A percentile compares a stretch with the other conserved stretches of the same genome.
Conservation (phyloP, 306 rosid species). For the Sicyos edulis region DNA sequence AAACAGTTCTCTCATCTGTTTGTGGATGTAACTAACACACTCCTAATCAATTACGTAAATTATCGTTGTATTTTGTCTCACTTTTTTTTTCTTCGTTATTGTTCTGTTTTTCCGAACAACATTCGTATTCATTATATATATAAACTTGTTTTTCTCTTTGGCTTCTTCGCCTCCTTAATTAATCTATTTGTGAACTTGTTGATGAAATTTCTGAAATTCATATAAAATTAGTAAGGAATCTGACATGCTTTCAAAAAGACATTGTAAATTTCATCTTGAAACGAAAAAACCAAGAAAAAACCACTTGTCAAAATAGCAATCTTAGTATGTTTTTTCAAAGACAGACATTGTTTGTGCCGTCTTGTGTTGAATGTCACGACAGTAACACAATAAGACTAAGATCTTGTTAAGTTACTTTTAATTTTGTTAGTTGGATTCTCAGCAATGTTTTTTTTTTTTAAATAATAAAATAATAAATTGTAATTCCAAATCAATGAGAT, state of each 20-base stretch:
- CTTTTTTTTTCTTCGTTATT: too few species aligned
- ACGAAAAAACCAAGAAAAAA: conserved; percentile 13
- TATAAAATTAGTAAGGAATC: neutral
- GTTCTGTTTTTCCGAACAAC: neutral
- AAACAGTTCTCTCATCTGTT: too few species aligned
- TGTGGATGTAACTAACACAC: too few species aligned
- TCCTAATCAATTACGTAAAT: too few species aligned
- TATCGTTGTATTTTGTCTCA: too few species aligned
- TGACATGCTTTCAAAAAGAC: neutral
- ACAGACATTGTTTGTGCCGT: conserved; percentile 18
- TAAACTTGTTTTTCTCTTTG: neutral
- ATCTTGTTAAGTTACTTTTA: conserved; percentile 7
- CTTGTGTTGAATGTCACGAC: conserved; percentile 3
- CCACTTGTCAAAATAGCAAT: neutral
- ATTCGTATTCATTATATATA: neutral
- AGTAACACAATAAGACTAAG: neutral
- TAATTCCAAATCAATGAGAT: neutral
- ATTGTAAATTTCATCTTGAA: conserved; percentile 8
- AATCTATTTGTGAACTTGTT: neutral
- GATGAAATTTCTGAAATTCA: neutral
- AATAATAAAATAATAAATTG: neutral
- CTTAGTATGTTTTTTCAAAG: neutral
- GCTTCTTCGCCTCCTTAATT: conserved; percentile 5
- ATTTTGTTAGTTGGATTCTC: conserved; percentile 12
- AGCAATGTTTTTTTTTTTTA: neutral